A percentile compares a stretch with the other conserved stretches of the same genome.
These are phyloP conservation scores for Colletotrichum viniferum DNA, from an alignment of 2,329 filamentous ascomycete species.

Conservation along the genomic window DNA sequence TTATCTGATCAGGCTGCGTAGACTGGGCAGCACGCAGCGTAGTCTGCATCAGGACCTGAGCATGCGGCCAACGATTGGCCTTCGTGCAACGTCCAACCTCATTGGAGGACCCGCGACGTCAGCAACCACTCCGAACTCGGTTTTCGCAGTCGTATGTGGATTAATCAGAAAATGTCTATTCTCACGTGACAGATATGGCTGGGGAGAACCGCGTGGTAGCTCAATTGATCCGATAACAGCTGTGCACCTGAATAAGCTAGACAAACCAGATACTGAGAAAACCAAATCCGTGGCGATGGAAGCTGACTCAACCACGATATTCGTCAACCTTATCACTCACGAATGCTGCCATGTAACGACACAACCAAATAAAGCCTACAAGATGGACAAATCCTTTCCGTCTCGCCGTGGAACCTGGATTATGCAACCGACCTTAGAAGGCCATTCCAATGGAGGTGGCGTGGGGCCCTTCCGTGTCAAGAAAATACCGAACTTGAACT, in stretches of 20 bases:
- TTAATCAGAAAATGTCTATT: fast-evolving
- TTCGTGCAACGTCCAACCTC: background rate
- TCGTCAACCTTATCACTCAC: background rate
- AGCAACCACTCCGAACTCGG: background rate
- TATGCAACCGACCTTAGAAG: background rate
- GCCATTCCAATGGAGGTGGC: fast-evolving
- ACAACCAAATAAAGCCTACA: background rate
- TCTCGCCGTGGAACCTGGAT: background rate
- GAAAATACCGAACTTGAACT: background rate
- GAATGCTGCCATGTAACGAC: background rate
- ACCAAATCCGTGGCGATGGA: background rate
- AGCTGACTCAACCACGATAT: background rate
- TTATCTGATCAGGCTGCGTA: background rate
- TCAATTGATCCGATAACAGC: background rate
- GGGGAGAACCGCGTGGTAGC: background rate
- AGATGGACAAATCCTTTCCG: fast-evolving
- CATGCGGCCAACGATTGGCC: background rate
- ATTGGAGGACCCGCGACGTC: background rate
- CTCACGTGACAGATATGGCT: background rate
- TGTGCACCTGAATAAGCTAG: fast-evolving
- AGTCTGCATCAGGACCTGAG: background rate
- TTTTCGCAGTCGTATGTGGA: background rate
- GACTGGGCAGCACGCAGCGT: background rate
- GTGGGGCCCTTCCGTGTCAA: background rate
- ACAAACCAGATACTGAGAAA: fast-evolving